A percentile compares a stretch with the other conserved stretches of the same genome.
phyloP scores from a whole-genome alignment of 2,329 filamentous ascomycete species.

The Cercospora brassicicola region DNA sequence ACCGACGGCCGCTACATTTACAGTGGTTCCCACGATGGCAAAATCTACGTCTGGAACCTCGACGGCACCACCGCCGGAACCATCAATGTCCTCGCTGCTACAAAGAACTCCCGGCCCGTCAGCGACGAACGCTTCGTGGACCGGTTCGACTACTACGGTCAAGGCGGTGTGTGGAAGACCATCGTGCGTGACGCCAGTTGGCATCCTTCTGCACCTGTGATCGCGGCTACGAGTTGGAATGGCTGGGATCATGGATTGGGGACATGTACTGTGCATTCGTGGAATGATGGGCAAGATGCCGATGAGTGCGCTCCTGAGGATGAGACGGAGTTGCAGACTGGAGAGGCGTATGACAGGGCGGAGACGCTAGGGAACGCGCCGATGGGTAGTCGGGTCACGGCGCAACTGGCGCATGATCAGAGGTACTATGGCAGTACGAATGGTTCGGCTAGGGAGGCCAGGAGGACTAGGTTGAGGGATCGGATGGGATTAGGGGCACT shows the following conservation, averaged over 20 bases:
- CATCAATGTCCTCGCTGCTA: conserved; percentile 75
- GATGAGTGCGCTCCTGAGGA: conserved; percentile 59
- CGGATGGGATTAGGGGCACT: conserved; percentile 32
- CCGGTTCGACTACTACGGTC: conserved; percentile 59
- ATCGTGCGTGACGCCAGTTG: conserved; percentile 86
- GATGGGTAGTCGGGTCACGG: conserved; percentile 62
- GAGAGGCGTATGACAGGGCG: conserved; percentile 37
- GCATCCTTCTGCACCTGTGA: conserved; percentile 80
- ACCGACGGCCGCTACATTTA: conserved; percentile 93
- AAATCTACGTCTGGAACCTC: conserved; percentile 88
- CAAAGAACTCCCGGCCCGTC: conserved; percentile 60
- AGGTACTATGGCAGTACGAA: conserved; percentile 43
- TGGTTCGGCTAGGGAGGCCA: background rate
- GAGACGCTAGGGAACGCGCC: conserved; percentile 32
- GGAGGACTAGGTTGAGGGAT: conserved; percentile 28
- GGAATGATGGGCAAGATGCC: conserved; percentile 62
- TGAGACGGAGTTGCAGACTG: conserved; percentile 20
- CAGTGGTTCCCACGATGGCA: conserved; percentile 83
- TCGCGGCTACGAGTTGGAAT: conserved; percentile 85
- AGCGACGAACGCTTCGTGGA: conserved; percentile 56
- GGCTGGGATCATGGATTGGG: conserved; percentile 71
- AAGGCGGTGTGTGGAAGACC: conserved; percentile 65
- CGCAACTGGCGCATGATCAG: conserved; percentile 54
- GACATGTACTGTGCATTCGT: conserved; percentile 76
- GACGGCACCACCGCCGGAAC: conserved; percentile 77